Percentiles rank a stretch among this genome's conserved stretches.
Conservation (phyloP, 2,329 filamentous ascomycete genomes). For the Septoria petroselini region DNA sequence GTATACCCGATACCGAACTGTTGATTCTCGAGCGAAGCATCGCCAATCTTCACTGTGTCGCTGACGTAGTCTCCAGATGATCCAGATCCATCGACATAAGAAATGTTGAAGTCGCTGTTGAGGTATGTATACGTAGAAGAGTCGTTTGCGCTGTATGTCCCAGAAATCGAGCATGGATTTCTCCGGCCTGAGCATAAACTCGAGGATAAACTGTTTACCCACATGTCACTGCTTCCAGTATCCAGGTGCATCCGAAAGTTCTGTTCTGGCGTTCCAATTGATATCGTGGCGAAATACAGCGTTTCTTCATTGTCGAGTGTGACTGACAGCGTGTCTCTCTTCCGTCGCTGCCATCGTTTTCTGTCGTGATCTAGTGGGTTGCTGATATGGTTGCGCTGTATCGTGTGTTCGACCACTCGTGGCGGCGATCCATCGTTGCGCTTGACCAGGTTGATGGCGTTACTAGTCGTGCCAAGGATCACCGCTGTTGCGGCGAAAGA, state of each 20-base stretch:
- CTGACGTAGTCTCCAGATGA: conserved; percentile 76
- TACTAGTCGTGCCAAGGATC: conserved; percentile 22
- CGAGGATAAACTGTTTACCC: no score
- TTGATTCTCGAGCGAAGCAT: conserved; percentile 52
- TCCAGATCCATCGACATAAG: conserved; percentile 77
- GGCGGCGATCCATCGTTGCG: conserved; percentile 37
- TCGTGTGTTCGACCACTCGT: conserved; percentile 50
- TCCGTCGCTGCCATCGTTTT: conserved; percentile 41
- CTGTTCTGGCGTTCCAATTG: conserved; percentile 57
- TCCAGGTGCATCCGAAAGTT: conserved; percentile 57
- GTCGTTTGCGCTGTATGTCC: conserved; percentile 65
- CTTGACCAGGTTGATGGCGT: conserved; percentile 34
- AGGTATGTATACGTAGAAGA: conserved; percentile 76
- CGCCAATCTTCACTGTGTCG: conserved; percentile 65
- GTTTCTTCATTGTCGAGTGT: conserved; percentile 58
- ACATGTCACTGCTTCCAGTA: conserved; percentile 62
- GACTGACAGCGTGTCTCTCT: conserved; percentile 45
- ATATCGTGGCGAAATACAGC: conserved; percentile 58
- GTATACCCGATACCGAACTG: conserved; percentile 73
- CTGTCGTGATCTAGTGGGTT: conserved; percentile 50
- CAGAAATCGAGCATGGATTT: conserved; percentile 58
- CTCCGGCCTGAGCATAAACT: no score
- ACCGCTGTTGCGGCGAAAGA: conserved; percentile 31
- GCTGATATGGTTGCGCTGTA: conserved; percentile 47
- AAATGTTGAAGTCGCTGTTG: conserved; percentile 77